These are phyloP conservation scores for Oidiodendron maius DNA, from an alignment of 495 filamentous ascomycete genomes.

Conservation along the genomic window DNA sequence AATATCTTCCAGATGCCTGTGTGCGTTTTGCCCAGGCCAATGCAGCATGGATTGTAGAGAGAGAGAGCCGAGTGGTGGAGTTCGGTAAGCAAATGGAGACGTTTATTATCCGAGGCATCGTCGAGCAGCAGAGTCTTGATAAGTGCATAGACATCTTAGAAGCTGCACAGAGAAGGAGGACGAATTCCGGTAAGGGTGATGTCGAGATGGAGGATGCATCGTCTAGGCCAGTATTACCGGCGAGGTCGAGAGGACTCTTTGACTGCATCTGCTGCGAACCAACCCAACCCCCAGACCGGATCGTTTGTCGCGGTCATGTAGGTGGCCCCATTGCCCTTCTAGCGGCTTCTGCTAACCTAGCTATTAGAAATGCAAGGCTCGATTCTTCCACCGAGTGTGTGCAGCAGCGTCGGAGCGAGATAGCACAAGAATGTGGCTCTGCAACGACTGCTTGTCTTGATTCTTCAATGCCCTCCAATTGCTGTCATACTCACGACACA, in stretches of 20 bases:
- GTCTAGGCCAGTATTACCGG: neutral
- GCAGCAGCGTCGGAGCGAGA: constrained; percentile 11
- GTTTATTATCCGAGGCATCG: constrained; percentile 34
- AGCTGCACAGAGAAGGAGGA: constrained; percentile 17
- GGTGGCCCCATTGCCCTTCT: neutral
- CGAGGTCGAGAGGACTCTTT: constrained; percentile 4
- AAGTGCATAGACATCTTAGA: constrained; percentile 33
- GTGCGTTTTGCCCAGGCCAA: constrained; percentile 36
- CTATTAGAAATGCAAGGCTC: constrained; percentile 14
- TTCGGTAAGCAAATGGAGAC: constrained; percentile 39
- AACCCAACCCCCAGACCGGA: constrained; percentile 3
- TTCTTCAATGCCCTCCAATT: too few species aligned
- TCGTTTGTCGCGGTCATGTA: constrained; percentile 11
- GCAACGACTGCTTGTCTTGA: constrained; percentile 18
- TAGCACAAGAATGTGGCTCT: constrained; percentile 10
- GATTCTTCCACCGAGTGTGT: constrained; percentile 17
- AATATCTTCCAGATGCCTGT: constrained; percentile 38
- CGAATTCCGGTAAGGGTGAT: neutral
- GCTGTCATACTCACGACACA: too few species aligned
- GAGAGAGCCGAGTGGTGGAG: constrained; percentile 32
- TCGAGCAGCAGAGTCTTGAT: constrained; percentile 29
- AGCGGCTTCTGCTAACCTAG: constrained; percentile 5
- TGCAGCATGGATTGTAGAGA: constrained; percentile 36
- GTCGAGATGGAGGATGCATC: constrained; percentile 3
- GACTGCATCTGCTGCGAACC: constrained; percentile 16